phyloP scores from a whole-genome alignment of 257 asterid genomes.

The Penstemon barbatus region DNA sequence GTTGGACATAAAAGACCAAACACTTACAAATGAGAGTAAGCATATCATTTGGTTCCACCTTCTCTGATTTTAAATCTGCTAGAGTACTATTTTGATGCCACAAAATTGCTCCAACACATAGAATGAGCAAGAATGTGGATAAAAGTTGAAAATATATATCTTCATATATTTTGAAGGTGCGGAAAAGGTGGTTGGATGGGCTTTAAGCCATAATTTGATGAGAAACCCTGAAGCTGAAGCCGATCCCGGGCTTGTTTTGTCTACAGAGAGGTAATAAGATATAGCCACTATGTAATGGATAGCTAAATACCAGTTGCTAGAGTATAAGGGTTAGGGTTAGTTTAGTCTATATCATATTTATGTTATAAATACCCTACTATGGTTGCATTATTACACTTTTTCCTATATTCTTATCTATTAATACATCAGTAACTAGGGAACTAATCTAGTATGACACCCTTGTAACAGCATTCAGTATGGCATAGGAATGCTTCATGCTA shows the following conservation, averaged over 20 bases:
- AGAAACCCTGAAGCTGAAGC: conserved; percentile 49
- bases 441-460: conserved; percentile 25
- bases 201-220: conserved; percentile 71
- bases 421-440: not conserved
- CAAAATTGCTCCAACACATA: not conserved
- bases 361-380: too few species aligned
- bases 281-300: conserved; percentile 27
- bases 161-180: conserved; percentile 56
- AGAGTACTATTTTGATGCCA: conserved; percentile 11
- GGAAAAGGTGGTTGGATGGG: conserved; percentile 87
- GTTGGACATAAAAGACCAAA: conserved; percentile 67
- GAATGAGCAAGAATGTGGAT: conserved; percentile 19
- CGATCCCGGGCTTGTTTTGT: conserved; percentile 49
- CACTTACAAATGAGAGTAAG: conserved; percentile 82
- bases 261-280: conserved; percentile 66
- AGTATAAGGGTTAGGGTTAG: too few species aligned
- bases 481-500: conserved; percentile 55
- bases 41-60: conserved; percentile 19
- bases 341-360: too few species aligned
- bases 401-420: too few species aligned
- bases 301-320: conserved; percentile 2
- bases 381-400: too few species aligned
- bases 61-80: not conserved
- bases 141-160: conserved; percentile 16
- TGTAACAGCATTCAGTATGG: conserved; percentile 70